Base-by-base conservation (phyloP, 2,329 filamentous ascomycete genomes). In the Dothideomycetidae sp. region DNA sequence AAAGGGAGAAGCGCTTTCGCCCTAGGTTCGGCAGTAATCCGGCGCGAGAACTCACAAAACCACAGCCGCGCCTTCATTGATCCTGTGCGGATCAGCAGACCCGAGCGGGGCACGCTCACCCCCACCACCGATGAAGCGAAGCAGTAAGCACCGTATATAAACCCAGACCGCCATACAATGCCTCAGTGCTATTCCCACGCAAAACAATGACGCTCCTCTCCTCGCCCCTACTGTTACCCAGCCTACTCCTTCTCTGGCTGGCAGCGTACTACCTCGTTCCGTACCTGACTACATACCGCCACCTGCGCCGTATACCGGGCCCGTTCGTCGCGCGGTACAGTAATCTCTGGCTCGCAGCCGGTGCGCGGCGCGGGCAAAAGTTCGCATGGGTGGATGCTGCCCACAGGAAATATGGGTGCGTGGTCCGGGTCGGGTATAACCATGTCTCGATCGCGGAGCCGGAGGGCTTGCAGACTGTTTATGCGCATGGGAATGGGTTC, bases 401-500 rank as follows among this genome's bases (percentile, higher is more conserved):
- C 5, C 39, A 41, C 15, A 3, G 9, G 9, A 29, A 12, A 10
- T 37, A 37, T 10, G 39, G 39, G 10, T 18, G n/a, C 7, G 15
- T 41, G 5, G 33, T 41, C 4, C 18, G 39, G 9, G 12, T 41
- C 7, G 33, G 34, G 12, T 33, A 16, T 30, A 41, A 41, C 12
- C 39, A 41, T 38, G 36, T 50, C 29, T 50, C 48, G 1, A 48
- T 50, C 14, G 46, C 48, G 15, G 42, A 48, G 23, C 46, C 46
- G 5, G 44, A 45, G 30, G 48, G 44, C 5, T 39, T 49, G 7
- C 42, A 48, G 29, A 42, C 43, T 0, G 45, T 50, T 2, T 47
- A 50, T 31, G 46, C 45, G 1, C 54, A 58, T 36, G 55, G 55
- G 3, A 56, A 56, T 36, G 55, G 54, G 0, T 56, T 56, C 31